phyloP scores from a whole-genome alignment of 768 basidiomycete species.

The Trametes sanguinea region DNA sequence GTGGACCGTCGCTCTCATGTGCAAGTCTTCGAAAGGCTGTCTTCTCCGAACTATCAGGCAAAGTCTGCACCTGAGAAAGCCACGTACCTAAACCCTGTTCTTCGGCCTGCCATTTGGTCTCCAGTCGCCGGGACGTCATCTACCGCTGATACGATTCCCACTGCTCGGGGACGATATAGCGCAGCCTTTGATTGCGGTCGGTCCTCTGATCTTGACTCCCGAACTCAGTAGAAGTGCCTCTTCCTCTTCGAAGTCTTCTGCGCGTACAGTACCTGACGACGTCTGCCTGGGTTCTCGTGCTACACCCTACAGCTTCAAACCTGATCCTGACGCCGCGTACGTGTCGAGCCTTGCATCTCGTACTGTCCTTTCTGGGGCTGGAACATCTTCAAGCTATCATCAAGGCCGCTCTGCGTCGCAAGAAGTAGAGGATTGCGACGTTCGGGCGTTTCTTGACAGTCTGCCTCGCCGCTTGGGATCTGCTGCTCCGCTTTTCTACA shows the following conservation, averaged over 20 bases:
- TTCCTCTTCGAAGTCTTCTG: slow-evolving; percentile 6
- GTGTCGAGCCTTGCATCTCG: background rate
- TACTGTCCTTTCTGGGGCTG: background rate
- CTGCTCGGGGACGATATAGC: background rate
- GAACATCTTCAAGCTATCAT: too few relatives aligned
- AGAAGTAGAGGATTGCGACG: background rate
- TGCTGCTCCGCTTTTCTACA: slow-evolving; percentile 11
- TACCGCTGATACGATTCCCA: background rate
- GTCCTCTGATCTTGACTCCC: background rate
- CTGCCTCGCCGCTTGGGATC: slow-evolving; percentile 14
- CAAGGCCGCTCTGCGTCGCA: background rate
- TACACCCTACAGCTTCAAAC: background rate
- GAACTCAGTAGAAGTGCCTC: background rate
- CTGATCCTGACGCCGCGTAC: background rate
- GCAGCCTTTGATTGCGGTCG: background rate
- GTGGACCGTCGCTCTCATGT: too few relatives aligned
- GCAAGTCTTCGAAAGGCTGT: background rate
- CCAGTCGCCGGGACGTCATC: background rate
- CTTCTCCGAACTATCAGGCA: background rate
- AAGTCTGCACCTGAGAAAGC: background rate
- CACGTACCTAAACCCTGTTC: background rate
- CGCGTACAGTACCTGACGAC: slow-evolving; percentile 1
- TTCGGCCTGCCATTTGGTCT: slow-evolving; percentile 18
- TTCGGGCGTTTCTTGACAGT: slow-evolving; percentile 5
- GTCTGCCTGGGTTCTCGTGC: background rate